These are phyloP conservation scores for Nematocida sp. DNA, from an alignment of 371 early-diverging fungal species.

Conservation along the genomic window DNA sequence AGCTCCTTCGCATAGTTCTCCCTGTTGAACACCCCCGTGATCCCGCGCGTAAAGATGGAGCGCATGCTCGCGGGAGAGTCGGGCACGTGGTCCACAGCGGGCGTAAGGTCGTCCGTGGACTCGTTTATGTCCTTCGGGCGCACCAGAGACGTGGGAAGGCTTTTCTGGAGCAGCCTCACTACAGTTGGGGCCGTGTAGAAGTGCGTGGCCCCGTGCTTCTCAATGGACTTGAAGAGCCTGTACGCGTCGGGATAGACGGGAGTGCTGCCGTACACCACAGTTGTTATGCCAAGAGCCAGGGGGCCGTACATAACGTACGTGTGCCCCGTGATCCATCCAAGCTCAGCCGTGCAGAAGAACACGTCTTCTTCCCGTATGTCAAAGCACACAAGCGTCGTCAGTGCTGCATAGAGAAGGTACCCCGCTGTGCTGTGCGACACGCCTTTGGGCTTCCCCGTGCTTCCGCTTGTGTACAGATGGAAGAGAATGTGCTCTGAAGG, in stretches of 20 bases:
- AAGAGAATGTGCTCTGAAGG: conserved; percentile 78
- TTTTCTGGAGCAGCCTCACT: conserved; percentile 79
- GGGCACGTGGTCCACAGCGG: conserved; percentile 47
- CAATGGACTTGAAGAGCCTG: conserved; percentile 74
- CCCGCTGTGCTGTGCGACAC: conserved; percentile 89
- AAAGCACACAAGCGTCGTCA: conserved; percentile 73
- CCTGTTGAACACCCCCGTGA: conserved; percentile 9
- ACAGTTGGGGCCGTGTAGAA: conserved; percentile 96
- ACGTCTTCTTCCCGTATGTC: conserved; percentile 71
- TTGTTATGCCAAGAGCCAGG: conserved; percentile 73
- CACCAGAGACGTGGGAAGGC: conserved; percentile 67
- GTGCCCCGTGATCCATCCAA: conserved; percentile 82
- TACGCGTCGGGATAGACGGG: conserved; percentile 75
- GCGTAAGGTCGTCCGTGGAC: conserved; percentile 27
- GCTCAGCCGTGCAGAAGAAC: conserved; percentile 65
- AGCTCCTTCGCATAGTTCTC: conserved; percentile 24
- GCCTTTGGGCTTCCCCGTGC: conserved; percentile 90
- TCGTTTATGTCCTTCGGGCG: conserved; percentile 29
- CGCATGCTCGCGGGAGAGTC: conserved; percentile 24
- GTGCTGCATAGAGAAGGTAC: conserved; percentile 77
- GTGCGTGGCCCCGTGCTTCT: conserved; percentile 78
- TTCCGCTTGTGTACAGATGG: conserved; percentile 83
- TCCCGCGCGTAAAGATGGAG: conserved; percentile 32
- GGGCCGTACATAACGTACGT: conserved; percentile 82
- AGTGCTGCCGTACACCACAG: conserved; percentile 76